Conservation (phyloP, 257 asterid genomes). For the Echites panduratus region DNA sequence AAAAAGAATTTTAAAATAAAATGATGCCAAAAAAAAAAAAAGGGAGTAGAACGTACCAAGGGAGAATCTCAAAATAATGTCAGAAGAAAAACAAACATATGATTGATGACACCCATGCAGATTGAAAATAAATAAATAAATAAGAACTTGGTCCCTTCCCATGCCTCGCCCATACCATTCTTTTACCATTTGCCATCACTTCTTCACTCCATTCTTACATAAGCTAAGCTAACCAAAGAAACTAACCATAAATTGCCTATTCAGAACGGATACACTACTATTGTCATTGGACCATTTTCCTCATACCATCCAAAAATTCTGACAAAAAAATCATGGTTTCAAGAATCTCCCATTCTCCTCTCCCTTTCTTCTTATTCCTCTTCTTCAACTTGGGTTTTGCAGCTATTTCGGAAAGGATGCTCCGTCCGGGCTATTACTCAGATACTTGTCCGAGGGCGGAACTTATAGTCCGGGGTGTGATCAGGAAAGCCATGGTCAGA, state of each 20-base stretch:
- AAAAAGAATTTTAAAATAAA: too few relatives aligned
- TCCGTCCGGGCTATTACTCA: conserved; percentile 51
- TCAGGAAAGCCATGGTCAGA: conserved; percentile 49
- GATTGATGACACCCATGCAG: too few relatives aligned
- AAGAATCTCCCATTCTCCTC: conserved; percentile 28
- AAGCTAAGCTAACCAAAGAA: neutral
- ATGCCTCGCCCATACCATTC: neutral
- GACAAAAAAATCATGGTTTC: neutral
- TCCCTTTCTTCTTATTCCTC: conserved; percentile 19
- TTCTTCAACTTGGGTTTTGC: conserved; percentile 13
- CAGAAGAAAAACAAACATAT: too few relatives aligned
- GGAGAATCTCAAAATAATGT: too few relatives aligned
- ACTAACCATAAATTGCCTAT: neutral
- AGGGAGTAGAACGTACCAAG: too few relatives aligned
- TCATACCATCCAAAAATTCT: neutral
- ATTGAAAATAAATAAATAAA: too few relatives aligned
- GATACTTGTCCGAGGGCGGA: conserved; percentile 72
- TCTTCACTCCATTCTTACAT: too few relatives aligned
- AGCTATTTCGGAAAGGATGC: conserved; percentile 27
- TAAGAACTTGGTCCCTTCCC: too few relatives aligned
- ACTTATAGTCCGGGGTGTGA: conserved; percentile 43
- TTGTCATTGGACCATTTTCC: neutral
- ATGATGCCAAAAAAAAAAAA: too few relatives aligned
- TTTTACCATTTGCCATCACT: too few relatives aligned
- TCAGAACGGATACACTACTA: neutral